A percentile compares a stretch with the other conserved stretches of the same genome.
Conservation (phyloP, 148 eudicot genomes). For the Diospyros kaki region DNA sequence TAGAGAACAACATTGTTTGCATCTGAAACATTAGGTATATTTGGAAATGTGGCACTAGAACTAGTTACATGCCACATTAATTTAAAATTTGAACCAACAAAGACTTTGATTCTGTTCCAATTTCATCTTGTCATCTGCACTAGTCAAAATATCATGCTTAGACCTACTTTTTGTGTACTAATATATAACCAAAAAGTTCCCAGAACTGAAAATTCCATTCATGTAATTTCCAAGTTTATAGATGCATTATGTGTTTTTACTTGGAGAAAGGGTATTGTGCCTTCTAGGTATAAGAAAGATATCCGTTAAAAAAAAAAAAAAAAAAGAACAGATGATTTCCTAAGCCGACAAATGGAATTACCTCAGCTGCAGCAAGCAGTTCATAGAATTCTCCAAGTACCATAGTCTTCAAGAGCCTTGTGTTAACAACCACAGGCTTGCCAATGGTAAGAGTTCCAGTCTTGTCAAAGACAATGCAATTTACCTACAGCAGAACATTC, state of each 20-base stretch:
- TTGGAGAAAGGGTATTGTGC: background rate
- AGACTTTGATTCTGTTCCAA: background rate
- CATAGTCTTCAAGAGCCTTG: constrained; percentile 60
- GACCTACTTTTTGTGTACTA: background rate
- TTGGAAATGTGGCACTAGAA: background rate
- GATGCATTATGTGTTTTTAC: background rate
- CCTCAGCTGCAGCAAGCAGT: constrained; percentile 89
- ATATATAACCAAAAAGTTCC: background rate
- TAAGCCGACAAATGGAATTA: constrained; percentile 11
- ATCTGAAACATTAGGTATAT: background rate
- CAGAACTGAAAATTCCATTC: background rate
- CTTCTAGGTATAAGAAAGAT: no score
- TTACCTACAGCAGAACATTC: constrained; percentile 44
- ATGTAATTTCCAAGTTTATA: background rate
- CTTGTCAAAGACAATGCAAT: constrained; percentile 96
- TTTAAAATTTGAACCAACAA: background rate
- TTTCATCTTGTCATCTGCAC: background rate
- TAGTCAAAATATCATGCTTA: background rate
- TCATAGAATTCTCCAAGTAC: constrained; percentile 71
- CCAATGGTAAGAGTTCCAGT: constrained; percentile 95
- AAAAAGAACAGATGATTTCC: no score
- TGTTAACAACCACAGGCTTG: constrained; percentile 77
- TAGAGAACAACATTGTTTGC: no score
- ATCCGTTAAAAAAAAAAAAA: no score
- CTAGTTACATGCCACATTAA: background rate